Evolutionary conservation across 169 alveolate species (phyloP), one percentile per base, ranked within the genome.

Genomic region (Theileria sp.): DNA sequence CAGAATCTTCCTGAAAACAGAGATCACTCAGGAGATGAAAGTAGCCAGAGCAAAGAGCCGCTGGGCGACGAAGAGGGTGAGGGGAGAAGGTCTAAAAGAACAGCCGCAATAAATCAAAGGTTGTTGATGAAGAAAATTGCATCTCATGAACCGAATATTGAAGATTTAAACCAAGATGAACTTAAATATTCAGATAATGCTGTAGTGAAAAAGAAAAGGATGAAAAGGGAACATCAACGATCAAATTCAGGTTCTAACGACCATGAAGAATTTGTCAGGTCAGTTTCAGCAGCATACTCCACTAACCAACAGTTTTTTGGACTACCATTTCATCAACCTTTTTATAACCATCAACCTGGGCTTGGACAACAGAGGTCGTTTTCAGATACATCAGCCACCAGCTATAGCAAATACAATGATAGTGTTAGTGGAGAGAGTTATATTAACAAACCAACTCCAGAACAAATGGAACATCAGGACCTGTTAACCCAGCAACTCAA

Each of bases 191-290:
- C 54, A 44, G 72, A 64, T 38, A 15, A 15, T 3, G 38, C n/a
- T 7, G 72, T 10, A 0, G 13, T 44, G 15, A 44, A n/a, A 64
- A 64, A 7, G 50, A 64, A 21, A 26, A 64, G 50, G 25, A 64
- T 28, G 72, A 64, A 21, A 25, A 64, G 25, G 2, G 72, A 64
- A 26, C 12, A 44, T 8, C 54, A 44, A 44, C 66, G 66, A 23
- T 79, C 86, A 64, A 44, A 60, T 34, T 74, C 62, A 50, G 87
- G 84, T 15, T 86, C 86, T 54, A 81, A 86, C 7, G 49, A 67
- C 6, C 86, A 82, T 28, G 28, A 79, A 15, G 70, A 74, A 19
- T 54, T 70, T 32, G 28, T 70, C 34, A 61, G 71, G 19, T 4
- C 38, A 25, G 72, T 44, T 58, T 75, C 65, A 62, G 76, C 61